A percentile compares a stretch with the other conserved stretches of the same genome.
Evolutionary conservation across 208 protist species (phyloP).

Genomic region (Angomonas ambiguus): DNA sequence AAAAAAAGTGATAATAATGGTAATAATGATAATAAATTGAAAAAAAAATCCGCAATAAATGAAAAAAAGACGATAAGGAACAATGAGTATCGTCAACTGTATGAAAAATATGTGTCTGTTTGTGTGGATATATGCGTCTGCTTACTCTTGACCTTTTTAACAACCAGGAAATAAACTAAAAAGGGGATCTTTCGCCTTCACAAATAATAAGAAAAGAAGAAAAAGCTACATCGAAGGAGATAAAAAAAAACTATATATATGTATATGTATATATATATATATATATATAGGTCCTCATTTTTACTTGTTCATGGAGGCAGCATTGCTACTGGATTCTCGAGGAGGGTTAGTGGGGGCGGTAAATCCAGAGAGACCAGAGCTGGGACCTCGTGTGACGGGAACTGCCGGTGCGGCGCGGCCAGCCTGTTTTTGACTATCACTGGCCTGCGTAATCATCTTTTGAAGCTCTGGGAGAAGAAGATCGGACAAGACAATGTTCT

Average conservation of each 20-base stretch:
- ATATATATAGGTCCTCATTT: background rate
- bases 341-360: background rate
- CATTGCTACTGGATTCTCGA: background rate
- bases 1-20: constrained; percentile 9
- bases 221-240: background rate
- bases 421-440: constrained; percentile 2
- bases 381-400: background rate
- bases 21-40: background rate
- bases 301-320: background rate
- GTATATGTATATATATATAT: constrained; percentile 4
- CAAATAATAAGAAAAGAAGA: too few relatives aligned
- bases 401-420: background rate
- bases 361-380: background rate
- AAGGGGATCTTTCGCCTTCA: too few relatives aligned
- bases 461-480: constrained; percentile 41
- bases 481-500: constrained; percentile 31
- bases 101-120: too few relatives aligned
- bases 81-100: too few relatives aligned
- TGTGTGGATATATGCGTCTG: too few relatives aligned
- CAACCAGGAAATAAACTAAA: background rate
- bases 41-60: background rate
- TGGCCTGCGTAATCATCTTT: constrained; percentile 18
- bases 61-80: background rate
- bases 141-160: background rate
- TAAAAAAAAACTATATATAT: background rate